Conservation (phyloP, 768 basidiomycete genomes). For the Rhodotorula toruloides region DNA sequence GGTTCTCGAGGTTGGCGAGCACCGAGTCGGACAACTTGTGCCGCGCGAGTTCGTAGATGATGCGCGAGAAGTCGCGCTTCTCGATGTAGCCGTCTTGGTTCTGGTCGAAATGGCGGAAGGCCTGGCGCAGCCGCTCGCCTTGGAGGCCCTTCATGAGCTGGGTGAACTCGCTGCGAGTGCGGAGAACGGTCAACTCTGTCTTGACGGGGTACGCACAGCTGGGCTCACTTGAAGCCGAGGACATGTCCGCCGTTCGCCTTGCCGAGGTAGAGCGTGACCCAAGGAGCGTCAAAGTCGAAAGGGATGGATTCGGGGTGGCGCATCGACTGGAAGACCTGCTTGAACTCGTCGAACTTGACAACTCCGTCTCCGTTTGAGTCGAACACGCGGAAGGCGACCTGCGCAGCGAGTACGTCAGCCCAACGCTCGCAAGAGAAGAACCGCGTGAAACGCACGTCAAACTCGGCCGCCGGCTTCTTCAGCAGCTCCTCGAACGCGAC, state of each 20-base stretch:
- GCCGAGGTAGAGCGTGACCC: slow-evolving; percentile 93
- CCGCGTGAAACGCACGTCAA: slow-evolving; percentile 45
- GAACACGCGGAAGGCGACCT: slow-evolving; percentile 39
- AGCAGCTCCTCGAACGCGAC: slow-evolving; percentile 87
- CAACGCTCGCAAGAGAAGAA: neutral
- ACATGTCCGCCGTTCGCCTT: slow-evolving; percentile 66
- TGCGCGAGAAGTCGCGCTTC: slow-evolving; percentile 88
- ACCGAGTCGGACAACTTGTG: slow-evolving; percentile 95
- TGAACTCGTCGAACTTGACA: slow-evolving; percentile 92
- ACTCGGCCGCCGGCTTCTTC: slow-evolving; percentile 92
- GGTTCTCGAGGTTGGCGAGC: slow-evolving; percentile 82
- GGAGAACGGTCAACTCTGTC: neutral
- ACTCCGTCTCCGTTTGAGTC: slow-evolving; percentile 80
- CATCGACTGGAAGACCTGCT: slow-evolving; percentile 77
- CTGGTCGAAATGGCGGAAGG: slow-evolving; percentile 80
- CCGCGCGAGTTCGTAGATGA: slow-evolving; percentile 86
- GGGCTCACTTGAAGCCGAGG: slow-evolving; percentile 40
- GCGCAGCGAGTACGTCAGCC: neutral
- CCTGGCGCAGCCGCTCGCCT: slow-evolving; percentile 93
- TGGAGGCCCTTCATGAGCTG: slow-evolving; percentile 98
- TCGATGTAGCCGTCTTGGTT: slow-evolving; percentile 90
- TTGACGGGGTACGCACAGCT: neutral
- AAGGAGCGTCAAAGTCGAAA: slow-evolving; percentile 75
- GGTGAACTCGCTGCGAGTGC: slow-evolving; percentile 96
- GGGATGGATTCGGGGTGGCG: slow-evolving; percentile 75